These are phyloP conservation scores for Rubroboletus satanas DNA, from an alignment of 768 basidiomycete genomes.

Conservation along the genomic window DNA sequence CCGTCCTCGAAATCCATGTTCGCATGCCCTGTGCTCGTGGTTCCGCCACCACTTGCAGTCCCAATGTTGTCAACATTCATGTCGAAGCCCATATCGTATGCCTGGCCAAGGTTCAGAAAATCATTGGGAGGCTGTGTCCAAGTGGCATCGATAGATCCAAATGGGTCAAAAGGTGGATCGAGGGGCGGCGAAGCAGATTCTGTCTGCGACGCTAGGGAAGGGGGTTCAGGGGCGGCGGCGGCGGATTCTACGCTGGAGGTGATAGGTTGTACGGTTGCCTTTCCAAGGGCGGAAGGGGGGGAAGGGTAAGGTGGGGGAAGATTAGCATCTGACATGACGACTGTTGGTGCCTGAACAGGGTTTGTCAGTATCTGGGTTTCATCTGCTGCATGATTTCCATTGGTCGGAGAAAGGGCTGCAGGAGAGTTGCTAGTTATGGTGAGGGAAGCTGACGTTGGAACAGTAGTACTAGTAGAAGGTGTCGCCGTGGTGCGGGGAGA, in stretches of 20 bases:
- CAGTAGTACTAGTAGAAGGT: conserved; percentile 17
- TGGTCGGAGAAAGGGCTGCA: conserved; percentile 6
- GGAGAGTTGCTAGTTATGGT: conserved; percentile 15
- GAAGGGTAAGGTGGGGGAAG: conserved; percentile 49
- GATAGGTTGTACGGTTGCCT: conserved; percentile 8
- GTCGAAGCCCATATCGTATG: conserved; percentile 46
- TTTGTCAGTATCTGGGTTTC: conserved; percentile 21
- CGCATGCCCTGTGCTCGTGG: conserved; percentile 23
- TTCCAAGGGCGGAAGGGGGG: conserved; percentile 47
- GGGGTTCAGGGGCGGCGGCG: conserved; percentile 13
- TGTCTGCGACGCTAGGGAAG: conserved; percentile 8
- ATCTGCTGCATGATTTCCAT: conserved; percentile 7
- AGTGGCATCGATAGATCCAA: conserved; percentile 38
- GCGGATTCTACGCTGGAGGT: conserved; percentile 22
- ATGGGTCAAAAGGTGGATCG: conserved; percentile 40
- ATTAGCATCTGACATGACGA: conserved; percentile 17
- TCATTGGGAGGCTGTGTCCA: conserved; percentile 36
- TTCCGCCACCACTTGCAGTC: conserved; percentile 24
- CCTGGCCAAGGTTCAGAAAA: conserved; percentile 37
- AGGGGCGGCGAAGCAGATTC: conserved; percentile 19
- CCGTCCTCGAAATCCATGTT: conserved; percentile 54
- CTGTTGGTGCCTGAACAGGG: conserved; percentile 11
- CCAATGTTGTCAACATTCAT: conserved; percentile 41
- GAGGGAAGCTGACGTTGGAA: conserved; percentile 8
- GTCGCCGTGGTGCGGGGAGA: conserved; percentile 26